Base-by-base conservation (phyloP, 2,329 filamentous ascomycete species). In the Penicillium glabrum region DNA sequence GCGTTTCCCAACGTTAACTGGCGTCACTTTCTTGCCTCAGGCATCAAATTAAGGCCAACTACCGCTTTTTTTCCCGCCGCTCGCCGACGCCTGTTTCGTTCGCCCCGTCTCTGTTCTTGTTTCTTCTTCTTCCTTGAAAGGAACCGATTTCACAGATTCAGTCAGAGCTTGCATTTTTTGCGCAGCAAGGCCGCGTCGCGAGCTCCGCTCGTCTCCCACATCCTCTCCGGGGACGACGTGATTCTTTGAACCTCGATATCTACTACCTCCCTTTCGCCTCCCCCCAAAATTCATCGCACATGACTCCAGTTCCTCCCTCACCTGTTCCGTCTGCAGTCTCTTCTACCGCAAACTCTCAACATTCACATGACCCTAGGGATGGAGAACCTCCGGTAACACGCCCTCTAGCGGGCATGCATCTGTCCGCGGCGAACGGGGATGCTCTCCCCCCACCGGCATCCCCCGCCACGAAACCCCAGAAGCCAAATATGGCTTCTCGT, bases 251-350 rank as follows among this genome's bases (percentile, higher is more conserved):
- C n/a, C 27, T 33, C 50, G 27, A 29, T 16, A 19, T 48, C 46
- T 29, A 31, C 46, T 23, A 11, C 24, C 24, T 52, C 21, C n/a
- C 41, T 24, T 35, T 58, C 51, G 43, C 46, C 52, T 33, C 43
- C 56, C 63, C 60, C 54, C 47, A 61, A 53, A 48, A 63, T 60
- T 54, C 61, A 70, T 62, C 70, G 69, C 73, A 75, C 72, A 76
- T 75, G 70, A 76, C 75, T 75, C 72, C 73, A 57, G 67, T 66
- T 67, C 70, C 72, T 61, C 63, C 68, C 59, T 75, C 76, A 60
- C 77, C 78, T 61, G 74, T 72, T 56, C 74, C 76, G 55, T 79
- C 77, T 58, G 67, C 73, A 68, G 65, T 74, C 60, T 80, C 79
- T 29, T 77, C 76, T 46, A 68, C 72, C 56, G 68, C 73, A 59